Percentiles rank a stretch among this genome's conserved stretches.
phyloP scores from a whole-genome alignment of 2,329 filamentous ascomycete species.

The Fusarium annulatum region DNA sequence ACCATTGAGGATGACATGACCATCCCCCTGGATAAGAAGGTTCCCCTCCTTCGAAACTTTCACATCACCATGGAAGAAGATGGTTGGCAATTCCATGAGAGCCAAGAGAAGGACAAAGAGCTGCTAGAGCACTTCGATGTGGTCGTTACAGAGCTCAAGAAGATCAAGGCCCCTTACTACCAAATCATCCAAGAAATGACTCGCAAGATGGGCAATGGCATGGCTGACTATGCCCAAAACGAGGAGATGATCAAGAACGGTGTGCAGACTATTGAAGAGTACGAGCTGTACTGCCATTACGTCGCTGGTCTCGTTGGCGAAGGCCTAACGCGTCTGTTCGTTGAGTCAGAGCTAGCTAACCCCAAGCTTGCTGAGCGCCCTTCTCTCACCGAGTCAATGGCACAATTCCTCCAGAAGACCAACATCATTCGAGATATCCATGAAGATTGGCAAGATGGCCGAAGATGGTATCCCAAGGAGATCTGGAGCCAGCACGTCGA shows the following conservation, averaged over 20 bases:
- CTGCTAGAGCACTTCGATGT: conserved; percentile 92
- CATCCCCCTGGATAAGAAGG: conserved; percentile 82
- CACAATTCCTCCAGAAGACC: conserved; percentile 95
- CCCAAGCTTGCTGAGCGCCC: conserved; percentile 82
- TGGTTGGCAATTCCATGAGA: conserved; percentile 90
- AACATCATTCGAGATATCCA: conserved; percentile 98
- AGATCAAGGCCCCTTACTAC: conserved; percentile 85
- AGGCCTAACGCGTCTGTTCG: conserved; percentile 89
- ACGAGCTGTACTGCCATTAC: conserved; percentile 97
- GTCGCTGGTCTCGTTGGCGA: conserved; percentile 99
- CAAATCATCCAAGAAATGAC: conserved; percentile 93
- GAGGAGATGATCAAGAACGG: conserved; percentile 83
- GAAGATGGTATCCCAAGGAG: conserved; percentile 94
- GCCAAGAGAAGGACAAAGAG: conserved; percentile 93
- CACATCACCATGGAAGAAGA: conserved; percentile 81
- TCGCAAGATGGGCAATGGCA: conserved; percentile 95
- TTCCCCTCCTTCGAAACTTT: conserved; percentile 86
- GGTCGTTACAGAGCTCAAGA: conserved; percentile 86
- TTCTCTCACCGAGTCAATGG: conserved; percentile 93
- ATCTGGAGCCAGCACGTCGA: conserved; percentile 97
- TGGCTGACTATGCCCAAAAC: conserved; percentile 94
- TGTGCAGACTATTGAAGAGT: conserved; percentile 85
- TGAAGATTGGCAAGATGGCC: conserved; percentile 88
- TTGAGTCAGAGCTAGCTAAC: conserved; percentile 87
- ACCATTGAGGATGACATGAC: conserved; percentile 99